Evolutionary conservation across 2,329 filamentous ascomycete species (phyloP).

Genomic region (Hypoxylon sp.): DNA sequence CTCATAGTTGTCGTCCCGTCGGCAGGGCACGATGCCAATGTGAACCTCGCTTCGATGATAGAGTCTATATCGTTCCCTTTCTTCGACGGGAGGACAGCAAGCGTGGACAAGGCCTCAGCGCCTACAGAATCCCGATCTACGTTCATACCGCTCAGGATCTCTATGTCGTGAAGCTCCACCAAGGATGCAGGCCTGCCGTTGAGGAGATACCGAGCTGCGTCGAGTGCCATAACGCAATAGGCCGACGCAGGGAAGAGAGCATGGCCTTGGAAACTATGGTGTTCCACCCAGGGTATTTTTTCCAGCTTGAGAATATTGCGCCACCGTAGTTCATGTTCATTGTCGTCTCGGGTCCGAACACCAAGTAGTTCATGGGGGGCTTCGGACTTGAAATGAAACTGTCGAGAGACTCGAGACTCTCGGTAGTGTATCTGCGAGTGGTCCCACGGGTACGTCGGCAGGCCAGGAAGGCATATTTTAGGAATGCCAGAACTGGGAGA

Average conservation of each 20-base stretch:
- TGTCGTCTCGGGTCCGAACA: slow-evolving; percentile 57
- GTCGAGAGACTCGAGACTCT: slow-evolving; percentile 61
- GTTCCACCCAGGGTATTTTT: slow-evolving; percentile 59
- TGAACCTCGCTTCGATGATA: slow-evolving; percentile 54
- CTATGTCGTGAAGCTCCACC: slow-evolving; percentile 50
- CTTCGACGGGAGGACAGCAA: slow-evolving; percentile 47
- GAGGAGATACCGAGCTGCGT: slow-evolving; percentile 57
- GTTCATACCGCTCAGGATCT: slow-evolving; percentile 51
- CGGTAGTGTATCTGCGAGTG: slow-evolving; percentile 61
- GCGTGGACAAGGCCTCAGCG: slow-evolving; percentile 57
- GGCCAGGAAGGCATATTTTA: slow-evolving; percentile 40
- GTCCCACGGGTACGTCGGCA: slow-evolving; percentile 66
- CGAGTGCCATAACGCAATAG: slow-evolving; percentile 64
- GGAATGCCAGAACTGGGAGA: slow-evolving; percentile 26
- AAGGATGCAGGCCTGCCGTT: slow-evolving; percentile 45
- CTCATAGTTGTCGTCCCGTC: slow-evolving; percentile 55
- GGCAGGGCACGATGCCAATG: slow-evolving; percentile 55
- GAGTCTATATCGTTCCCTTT: slow-evolving; percentile 20
- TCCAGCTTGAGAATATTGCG: slow-evolving; percentile 58
- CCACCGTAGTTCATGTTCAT: slow-evolving; percentile 56
- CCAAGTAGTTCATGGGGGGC: slow-evolving; percentile 58
- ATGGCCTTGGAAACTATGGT: slow-evolving; percentile 62
- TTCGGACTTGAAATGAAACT: slow-evolving; percentile 54
- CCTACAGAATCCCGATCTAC: slow-evolving; percentile 53
- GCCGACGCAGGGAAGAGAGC: slow-evolving; percentile 63